Percentiles rank a stretch among this genome's conserved stretches.
Conservation (phyloP, 2,329 filamentous ascomycete genomes). For the Berkeleyomyces basicola region DNA sequence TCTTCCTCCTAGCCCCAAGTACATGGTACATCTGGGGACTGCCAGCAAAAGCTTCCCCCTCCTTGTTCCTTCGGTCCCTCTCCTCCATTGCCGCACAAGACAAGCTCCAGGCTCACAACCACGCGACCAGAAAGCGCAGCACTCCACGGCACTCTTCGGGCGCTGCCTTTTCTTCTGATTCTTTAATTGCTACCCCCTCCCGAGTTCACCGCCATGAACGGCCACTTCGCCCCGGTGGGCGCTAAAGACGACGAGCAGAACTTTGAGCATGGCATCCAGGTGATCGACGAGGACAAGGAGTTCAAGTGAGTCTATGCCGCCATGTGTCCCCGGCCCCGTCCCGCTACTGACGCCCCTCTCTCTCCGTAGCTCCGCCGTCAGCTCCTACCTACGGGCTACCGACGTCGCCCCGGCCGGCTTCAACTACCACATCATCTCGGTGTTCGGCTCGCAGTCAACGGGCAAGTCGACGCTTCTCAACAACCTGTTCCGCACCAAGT, state of each 20-base stretch:
- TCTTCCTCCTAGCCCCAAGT: neutral
- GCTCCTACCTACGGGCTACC: conserved; percentile 64
- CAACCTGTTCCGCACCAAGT: conserved; percentile 84
- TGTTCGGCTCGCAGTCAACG: conserved; percentile 96
- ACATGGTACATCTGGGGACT: neutral
- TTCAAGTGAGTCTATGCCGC: conserved; percentile 58
- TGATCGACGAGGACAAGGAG: conserved; percentile 73
- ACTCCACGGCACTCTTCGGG: neutral
- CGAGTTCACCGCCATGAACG: conserved; percentile 46
- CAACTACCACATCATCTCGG: conserved; percentile 98
- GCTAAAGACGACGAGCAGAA: conserved; percentile 44
- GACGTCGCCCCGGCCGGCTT: conserved; percentile 78
- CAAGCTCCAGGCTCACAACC: neutral
- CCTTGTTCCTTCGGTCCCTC: neutral
- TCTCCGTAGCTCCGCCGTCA: conserved; percentile 49
- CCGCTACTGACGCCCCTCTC: conserved; percentile 13
- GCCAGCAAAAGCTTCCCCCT: neutral
- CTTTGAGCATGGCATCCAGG: conserved; percentile 90
- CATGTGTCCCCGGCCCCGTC: neutral
- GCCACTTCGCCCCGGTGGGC: conserved; percentile 62
- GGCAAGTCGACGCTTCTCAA: conserved; percentile 96
- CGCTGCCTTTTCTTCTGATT: neutral
- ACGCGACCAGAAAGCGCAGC: neutral
- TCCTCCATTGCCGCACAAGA: neutral
- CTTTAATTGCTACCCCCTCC: neutral